A percentile compares a stretch with the other conserved stretches of the same genome.
Evolutionary conservation across 768 basidiomycete species (phyloP).

Genomic region (Tricholoma saponaceum): DNA sequence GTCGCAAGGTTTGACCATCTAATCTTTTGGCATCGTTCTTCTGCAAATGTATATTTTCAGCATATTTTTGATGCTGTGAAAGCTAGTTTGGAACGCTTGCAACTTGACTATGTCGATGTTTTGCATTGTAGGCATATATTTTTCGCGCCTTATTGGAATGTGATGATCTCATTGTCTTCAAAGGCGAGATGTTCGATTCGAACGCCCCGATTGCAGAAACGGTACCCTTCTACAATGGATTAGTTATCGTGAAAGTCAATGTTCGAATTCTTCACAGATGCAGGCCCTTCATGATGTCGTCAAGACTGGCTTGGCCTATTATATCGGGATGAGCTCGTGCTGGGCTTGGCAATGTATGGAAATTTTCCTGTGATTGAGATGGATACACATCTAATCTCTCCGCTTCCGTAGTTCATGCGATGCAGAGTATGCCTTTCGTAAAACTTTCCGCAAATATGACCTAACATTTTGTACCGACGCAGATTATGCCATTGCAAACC

Average conservation of each 20-base stretch:
- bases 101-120: neutral
- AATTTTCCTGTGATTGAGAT: neutral
- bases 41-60: constrained; percentile 26
- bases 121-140: neutral
- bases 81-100: neutral
- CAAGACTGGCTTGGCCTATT: constrained; percentile 56
- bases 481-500: constrained; percentile 61
- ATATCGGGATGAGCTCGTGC: constrained; percentile 56
- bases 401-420: constrained; percentile 38
- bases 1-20: constrained; percentile 17
- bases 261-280: constrained; percentile 37
- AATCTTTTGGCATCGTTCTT: neutral
- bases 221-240: constrained; percentile 17
- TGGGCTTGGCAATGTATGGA: constrained; percentile 49
- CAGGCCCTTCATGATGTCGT: constrained; percentile 67
- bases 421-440: constrained; percentile 41
- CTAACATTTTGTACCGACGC: too few relatives aligned
- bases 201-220: constrained; percentile 58
- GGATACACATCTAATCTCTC: neutral
- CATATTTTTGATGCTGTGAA: constrained; percentile 56
- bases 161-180: neutral
- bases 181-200: constrained; percentile 52
- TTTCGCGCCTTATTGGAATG: neutral
- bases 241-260: neutral
- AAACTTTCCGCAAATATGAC: too few relatives aligned